Conservation (phyloP, 2,329 filamentous ascomycete species). For the Aspergillus ochraceus region DNA sequence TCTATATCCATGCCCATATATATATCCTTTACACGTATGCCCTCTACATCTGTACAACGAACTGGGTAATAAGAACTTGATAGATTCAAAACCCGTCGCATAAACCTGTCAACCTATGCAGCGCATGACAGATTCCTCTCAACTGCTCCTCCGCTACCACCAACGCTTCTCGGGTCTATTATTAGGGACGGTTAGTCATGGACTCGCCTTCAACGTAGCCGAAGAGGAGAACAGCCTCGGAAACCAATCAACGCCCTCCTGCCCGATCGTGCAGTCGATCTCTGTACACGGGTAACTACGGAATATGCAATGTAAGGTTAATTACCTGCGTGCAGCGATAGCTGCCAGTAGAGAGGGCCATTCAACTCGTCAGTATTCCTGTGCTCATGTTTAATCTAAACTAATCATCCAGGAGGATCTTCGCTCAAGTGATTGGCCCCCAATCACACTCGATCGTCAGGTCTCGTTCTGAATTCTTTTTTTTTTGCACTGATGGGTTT, state of each 20-base stretch:
- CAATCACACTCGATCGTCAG: not conserved
- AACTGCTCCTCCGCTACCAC: too few species aligned
- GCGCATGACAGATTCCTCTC: too few species aligned
- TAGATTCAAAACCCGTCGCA: too few species aligned
- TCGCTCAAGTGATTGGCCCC: not conserved
- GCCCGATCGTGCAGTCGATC: constrained; percentile 18
- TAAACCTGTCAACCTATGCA: too few species aligned
- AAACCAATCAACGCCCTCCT: not conserved
- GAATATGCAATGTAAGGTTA: constrained; percentile 29
- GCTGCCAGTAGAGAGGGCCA: not conserved
- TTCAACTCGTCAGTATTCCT: not conserved
- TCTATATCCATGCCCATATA: not conserved
- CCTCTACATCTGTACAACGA: not conserved
- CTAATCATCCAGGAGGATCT: not conserved
- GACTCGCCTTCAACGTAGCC: not conserved
- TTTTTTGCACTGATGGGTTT: not conserved
- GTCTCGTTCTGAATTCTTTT: not conserved
- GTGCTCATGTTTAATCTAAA: not conserved
- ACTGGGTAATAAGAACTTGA: too few species aligned
- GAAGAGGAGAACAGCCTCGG: not conserved
- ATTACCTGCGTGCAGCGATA: constrained; percentile 24
- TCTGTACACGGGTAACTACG: constrained; percentile 20
- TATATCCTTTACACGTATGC: not conserved
- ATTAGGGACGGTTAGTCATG: not conserved
- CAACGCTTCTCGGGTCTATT: not conserved